Base-by-base conservation (phyloP, 768 basidiomycete genomes). In the Sistotremastrum suecicum region DNA sequence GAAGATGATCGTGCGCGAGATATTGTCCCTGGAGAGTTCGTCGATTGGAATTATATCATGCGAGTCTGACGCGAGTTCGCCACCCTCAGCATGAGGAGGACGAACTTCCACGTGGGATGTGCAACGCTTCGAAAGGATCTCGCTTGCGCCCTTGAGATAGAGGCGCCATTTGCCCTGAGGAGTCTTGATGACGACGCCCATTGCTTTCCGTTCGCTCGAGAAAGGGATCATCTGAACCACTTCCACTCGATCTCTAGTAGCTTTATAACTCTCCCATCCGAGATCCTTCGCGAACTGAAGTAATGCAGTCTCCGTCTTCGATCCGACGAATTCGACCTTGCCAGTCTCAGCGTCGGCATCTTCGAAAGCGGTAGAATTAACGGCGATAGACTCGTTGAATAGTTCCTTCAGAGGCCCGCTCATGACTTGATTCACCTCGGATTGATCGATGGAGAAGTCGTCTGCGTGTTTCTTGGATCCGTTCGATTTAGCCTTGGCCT, bases 291-390 rank as follows among this genome's bases (percentile, higher is more conserved):
- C 85, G 51, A 97, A 88, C 53, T 76, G 72, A 10, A 98, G 68
- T 11, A 98, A 70, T 1, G 92, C 91, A 1, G 84, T 88, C 66
- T 97, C 94, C 1, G 94, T 98, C 72, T 98, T 98, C 67, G 76
- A 85, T 7, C 94, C 94, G 41, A 95, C 70, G 57, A 97, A 91
- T 28, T 73, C 61, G 12, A 57, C 47, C 51, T 76, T 64, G 31
- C 74, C 77, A 1, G 72, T 75, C 43, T 76, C 77, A 7, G 74
- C 64, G 53, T 85, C 73, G 32, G 54, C 59, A 54, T 91, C 88
- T 64, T 94, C 83, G 61, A 97, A 97, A 7, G 94, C 94, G 5
- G 92, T 95, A 2, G 89, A 90, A 63, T 97, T 97, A 60, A 92
- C 65, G 11, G 87, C 78, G 52, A 98, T 85, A 3, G 88, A 76